phyloP scores from a whole-genome alignment of 176 grass and related monocot species.

The Ensete glaucum region DNA sequence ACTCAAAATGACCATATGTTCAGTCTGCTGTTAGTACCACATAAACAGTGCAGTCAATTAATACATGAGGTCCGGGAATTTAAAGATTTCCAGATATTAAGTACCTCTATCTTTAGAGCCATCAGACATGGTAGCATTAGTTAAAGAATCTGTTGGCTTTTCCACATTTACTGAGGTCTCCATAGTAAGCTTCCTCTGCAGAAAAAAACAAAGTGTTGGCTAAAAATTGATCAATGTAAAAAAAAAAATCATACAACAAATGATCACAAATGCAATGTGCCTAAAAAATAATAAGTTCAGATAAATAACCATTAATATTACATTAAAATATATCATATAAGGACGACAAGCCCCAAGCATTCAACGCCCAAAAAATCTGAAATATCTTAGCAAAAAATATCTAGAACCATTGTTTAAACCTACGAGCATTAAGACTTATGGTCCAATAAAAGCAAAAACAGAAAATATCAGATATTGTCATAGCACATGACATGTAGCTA shows the following conservation, averaged over 20 bases:
- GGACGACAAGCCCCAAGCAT: too few relatives aligned
- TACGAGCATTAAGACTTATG: too few relatives aligned
- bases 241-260: background rate
- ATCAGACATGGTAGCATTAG: constrained; percentile 27
- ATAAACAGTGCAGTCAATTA: background rate
- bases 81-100: background rate
- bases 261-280: background rate
- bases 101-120: constrained; percentile 43
- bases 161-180: constrained; percentile 1
- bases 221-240: background rate
- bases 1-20: background rate
- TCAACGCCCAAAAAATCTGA: too few relatives aligned
- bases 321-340: too few relatives aligned
- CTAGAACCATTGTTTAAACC: too few relatives aligned
- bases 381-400: too few relatives aligned
- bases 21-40: too few relatives aligned
- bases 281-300: background rate
- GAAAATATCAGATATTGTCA: too few relatives aligned
- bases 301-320: background rate
- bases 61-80: background rate
- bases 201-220: constrained; percentile 3
- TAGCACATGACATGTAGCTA: too few relatives aligned
- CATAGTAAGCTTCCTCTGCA: constrained; percentile 29
- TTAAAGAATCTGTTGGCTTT: constrained; percentile 56
- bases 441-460: too few relatives aligned